Base-by-base conservation (phyloP, 257 asterid genomes). In the Paraleonurus japonicus region DNA sequence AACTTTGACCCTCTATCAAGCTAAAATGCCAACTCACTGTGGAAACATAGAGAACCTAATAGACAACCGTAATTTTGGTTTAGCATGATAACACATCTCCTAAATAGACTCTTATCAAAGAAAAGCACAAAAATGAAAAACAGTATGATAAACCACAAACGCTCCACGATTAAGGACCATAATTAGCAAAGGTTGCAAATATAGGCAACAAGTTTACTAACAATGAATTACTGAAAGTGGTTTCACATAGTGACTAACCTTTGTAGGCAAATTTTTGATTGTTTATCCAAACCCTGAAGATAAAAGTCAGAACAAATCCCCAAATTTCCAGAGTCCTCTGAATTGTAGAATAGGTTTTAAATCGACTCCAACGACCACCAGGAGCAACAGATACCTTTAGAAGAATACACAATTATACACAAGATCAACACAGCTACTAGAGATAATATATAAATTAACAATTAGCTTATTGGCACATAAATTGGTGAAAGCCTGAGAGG, bases 281-380 rank as follows among this genome's bases (percentile, higher is more conserved):
- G 82, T 77, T 92, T 72, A 95, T 55, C 99, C 99, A 95, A 77
- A 80, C 88, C 80, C 76, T 88, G 75, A 95, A 95, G 70, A 92
- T 8, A 75, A 95, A 92, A 64, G 86, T 92, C 20, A 95, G 78
- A 70, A 95, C 95, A 82, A 84, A 89, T 67, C 96, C 98, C 99
- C 99, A 95, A 76, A 95, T 95, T 75, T 95, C 99, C 81, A 95
- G 73, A 55, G 96, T 88, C 81, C 99, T 89, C 76, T 95, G 98
- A 69, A 95, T 83, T 23, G 99, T 94, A 15, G 99, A 94, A 79
- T 94, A 94, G 3, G 96, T 95, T 78, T 92, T 95, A 64, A 92
- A 95, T 80, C 96, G 79, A 81, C 82, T 87, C 99, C 99, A 95
- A 30, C 98, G 95, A 43, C 99, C 99, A 68, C 99, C 99, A 70